Conservation (phyloP, 495 filamentous ascomycete species). For the Schizothecium vesticola region DNA sequence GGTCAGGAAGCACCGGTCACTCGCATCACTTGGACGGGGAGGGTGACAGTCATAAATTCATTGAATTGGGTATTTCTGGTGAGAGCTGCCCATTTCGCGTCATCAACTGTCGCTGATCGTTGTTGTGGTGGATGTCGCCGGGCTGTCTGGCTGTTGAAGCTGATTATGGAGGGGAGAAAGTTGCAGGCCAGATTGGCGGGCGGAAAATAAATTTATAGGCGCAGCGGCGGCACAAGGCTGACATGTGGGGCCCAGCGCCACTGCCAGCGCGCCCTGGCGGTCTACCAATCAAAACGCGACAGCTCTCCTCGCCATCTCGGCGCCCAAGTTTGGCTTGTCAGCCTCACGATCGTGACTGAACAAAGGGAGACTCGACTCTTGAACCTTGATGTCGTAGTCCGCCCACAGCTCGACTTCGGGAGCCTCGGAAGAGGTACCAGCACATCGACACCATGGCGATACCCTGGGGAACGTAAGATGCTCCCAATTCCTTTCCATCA, state of each 20-base stretch:
- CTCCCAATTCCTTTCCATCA: constrained; percentile 1
- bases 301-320: not conserved
- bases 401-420: not conserved
- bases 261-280: not conserved
- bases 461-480: constrained; percentile 45
- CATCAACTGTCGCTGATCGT: not conserved
- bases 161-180: not conserved
- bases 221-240: not conserved
- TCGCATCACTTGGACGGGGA: not conserved
- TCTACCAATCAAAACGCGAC: not conserved
- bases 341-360: not conserved
- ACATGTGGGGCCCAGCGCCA: not conserved
- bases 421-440: constrained; percentile 11
- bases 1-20: not conserved
- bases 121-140: not conserved
- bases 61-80: not conserved
- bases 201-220: not conserved
- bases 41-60: not conserved
- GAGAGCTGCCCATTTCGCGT: not conserved
- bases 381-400: not conserved
- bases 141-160: not conserved
- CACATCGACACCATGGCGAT: constrained; percentile 30
- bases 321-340: not conserved
- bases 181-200: not conserved
- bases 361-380: not conserved